Evolutionary conservation across 495 filamentous ascomycete species (phyloP), one percentile per base, ranked within the genome.

Genomic region (Achaetomiella virescens): DNA sequence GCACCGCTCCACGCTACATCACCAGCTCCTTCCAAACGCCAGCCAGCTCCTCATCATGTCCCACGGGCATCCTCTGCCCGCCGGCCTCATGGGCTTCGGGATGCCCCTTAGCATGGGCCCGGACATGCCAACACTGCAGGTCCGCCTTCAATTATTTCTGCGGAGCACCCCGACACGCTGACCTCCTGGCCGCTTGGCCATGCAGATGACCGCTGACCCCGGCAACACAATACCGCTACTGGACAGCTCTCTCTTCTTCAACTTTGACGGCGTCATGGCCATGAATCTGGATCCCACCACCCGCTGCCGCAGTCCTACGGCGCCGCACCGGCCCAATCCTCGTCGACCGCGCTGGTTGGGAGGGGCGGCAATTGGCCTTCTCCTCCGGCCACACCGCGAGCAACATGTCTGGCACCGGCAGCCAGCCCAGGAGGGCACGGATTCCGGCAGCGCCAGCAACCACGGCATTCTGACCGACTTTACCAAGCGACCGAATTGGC

Each of bases 401-500:
- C 15, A 41, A 22, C 54, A 52, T 24, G 22, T 31, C 24, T 2
- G 45, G 25, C 7, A 33, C 25, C 2, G 9, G 25, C 45, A 40
- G 42, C 15, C 46, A 12, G n/a, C 7, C 40, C 48, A 36, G 42
- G 42, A 46, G 17, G 14, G 42, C 18, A 2, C 21, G 42, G 42
- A 2, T 4, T 0, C 40, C 11, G 48, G 38, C 2, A 46, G 21
- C 40, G 11, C 22, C 12, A 38, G 10, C 38, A 45, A 37, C 40
- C 31, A 15, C 6, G 38, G 15, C 68, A 84, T 83, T 9, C 70
- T 92, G 63, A 90, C 87, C 55, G 86, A 91, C 62, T 88, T 88
- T 59, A 91, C 88, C 35, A 91, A 90, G 70, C 77, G 90, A 52
- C 81, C 84, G 48, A 92, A 91, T 61, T 97, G 93, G 93, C 84